Percentiles rank a stretch among this genome's conserved stretches.
These are phyloP conservation scores for Saccharomycopsis selenospora DNA, from an alignment of 805 yeast genomes.

Conservation along the genomic window DNA sequence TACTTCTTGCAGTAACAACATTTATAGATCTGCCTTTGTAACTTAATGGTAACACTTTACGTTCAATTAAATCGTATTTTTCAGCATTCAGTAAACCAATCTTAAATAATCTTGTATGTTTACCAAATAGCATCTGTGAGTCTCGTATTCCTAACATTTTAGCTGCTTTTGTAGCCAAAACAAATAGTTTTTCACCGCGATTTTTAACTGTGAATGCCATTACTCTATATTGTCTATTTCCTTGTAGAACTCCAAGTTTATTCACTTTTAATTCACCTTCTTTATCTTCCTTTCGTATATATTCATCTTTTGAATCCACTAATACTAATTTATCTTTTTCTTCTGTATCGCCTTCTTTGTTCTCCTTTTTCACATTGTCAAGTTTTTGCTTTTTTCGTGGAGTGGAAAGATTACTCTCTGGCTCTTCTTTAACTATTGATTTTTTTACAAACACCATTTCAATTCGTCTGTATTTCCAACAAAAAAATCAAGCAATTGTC, in stretches of 20 bases:
- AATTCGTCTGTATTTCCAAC: no score
- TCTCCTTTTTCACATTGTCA: constrained; percentile 23
- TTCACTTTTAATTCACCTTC: constrained; percentile 59
- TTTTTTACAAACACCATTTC: background rate
- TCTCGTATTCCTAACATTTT: constrained; percentile 86
- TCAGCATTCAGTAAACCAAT: constrained; percentile 68
- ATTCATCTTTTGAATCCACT: constrained; percentile 86
- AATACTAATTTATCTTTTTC: constrained; percentile 85
- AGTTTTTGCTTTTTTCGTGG: background rate
- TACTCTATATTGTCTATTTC: constrained; percentile 59
- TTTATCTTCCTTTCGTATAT: constrained; percentile 55
- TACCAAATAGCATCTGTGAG: constrained; percentile 66
- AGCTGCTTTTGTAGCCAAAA: constrained; percentile 95
- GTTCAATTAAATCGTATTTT: constrained; percentile 72
- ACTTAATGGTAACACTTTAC: constrained; percentile 79
- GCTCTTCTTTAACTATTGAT: background rate
- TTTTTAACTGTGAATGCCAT: constrained; percentile 54
- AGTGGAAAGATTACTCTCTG: background rate
- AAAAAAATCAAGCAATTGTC: no score
- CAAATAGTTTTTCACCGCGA: constrained; percentile 63
- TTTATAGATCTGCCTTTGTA: constrained; percentile 88
- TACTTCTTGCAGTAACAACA: constrained; percentile 82
- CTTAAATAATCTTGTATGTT: constrained; percentile 68
- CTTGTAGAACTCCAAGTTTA: constrained; percentile 47
- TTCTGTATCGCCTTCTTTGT: constrained; percentile 57